Evolutionary conservation across 2,329 filamentous ascomycete genomes (phyloP), one percentile per base, ranked within the genome.

Genomic region (Sporothrix luriei): DNA sequence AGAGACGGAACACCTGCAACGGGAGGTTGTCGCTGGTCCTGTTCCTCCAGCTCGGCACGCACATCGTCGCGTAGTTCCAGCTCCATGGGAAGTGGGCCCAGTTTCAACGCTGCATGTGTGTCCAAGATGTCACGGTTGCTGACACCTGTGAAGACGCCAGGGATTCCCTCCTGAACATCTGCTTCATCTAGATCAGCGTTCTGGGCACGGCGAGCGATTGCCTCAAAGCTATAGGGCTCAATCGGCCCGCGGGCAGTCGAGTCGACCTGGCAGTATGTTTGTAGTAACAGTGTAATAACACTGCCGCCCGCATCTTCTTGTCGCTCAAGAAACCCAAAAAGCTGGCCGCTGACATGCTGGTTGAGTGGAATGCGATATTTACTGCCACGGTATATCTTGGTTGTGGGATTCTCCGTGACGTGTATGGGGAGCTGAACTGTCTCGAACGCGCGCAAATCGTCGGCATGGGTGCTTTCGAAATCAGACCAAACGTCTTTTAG

Each of bases 331-430:
- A 94, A 97, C 74, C 93, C 91, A 76, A 97, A 90, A 10, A 98
- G 85, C 71, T 91, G 91, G 70, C 89, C 90, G 70, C 91, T 93
- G 0, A 93, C 90, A 74, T 94, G 90, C 70, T 90, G 90, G 75
- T 94, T 97, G n/a, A 99, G 82, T 0, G 93, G 93, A 48, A 99
- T 85, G 14, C 93, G 88, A 78, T 98, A 99, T 78, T 93, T 95
- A 82, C 94, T 94, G 69, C 89, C 87, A 52, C 88, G 87, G 78
- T 97, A 99, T 3, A 95, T 82, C 77, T 91, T 92, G 7, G 91
- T 90, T n/a, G 90, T 86, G 1, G 86, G 78, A 76, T 95, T 96
- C 70, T 92, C 89, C 51, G 88, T 83, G 10, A 95, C 83, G 76
- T 99, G 95, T 70, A 91, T 87, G 0, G 93, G 89, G 0, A 95